Evolutionary conservation across 2,329 filamentous ascomycete species (phyloP), one percentile per base, ranked within the genome.

Genomic region (Colletotrichum somersetense): DNA sequence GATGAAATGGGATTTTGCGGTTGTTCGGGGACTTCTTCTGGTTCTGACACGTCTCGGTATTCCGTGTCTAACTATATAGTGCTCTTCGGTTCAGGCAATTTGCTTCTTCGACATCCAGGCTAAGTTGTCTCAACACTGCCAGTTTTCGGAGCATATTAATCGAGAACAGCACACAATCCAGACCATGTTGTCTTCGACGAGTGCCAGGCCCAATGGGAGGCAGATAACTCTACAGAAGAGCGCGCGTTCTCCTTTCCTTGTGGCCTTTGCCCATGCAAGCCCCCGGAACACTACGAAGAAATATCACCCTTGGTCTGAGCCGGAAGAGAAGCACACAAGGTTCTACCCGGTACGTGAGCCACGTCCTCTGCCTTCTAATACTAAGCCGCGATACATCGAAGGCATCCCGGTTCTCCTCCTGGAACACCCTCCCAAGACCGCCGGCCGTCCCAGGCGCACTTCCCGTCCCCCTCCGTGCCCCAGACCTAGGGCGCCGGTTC

Each of bases 341-440:
- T 16, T 14, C n/a, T 20, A 14, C 23, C 16, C n/a, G 2, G n/a
- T 42, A 26, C 8, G 14, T 18, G 11, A 26, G 11, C 23, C n/a
- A n/a, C 18, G 10, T 30, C 18, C 52, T 35, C 52, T 35, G 18
- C 30, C 33, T 30, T 11, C 52, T 20, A 30, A 30, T 30, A 35
- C 52, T 20, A 56, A n/a, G n/a, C 30, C 2, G 30, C 18, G 20
- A 35, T 56, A 56, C 52, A 56, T 56, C n/a, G n/a, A 58, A 58
- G 55, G 38, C 35, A 18, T 58, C 35, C 38, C 55, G n/a, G 16
- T 58, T 12, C 55, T 42, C 35, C 55, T 2, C n/a, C 7, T 11
- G 11, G 2, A 58, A 3, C 35, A 35, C n/a, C n/a, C 12, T 58
- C 38, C 20, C 35, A 58, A 42, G 8, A 35, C 52, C 4, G n/a